phyloP scores from a whole-genome alignment of 2,329 filamentous ascomycete species.

The Penicillium aurantiogriseum region DNA sequence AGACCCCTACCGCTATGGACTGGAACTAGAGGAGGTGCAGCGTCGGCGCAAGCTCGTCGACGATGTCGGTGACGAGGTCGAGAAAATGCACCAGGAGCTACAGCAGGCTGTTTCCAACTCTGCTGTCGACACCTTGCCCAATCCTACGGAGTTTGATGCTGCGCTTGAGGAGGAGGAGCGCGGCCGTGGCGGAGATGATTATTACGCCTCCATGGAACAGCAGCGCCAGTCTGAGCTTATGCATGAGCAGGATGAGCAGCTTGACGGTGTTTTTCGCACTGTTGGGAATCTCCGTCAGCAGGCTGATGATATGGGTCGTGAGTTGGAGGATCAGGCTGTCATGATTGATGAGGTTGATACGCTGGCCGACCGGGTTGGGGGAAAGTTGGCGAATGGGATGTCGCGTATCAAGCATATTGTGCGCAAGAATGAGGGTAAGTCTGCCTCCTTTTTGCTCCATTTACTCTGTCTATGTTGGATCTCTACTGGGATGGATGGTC shows the following conservation, averaged over 20 bases:
- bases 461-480: conserved; percentile 1
- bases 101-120: conserved; percentile 54
- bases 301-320: conserved; percentile 92
- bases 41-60: conserved; percentile 78
- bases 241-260: conserved; percentile 87
- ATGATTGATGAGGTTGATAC: conserved; percentile 83
- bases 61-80: conserved; percentile 84
- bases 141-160: conserved; percentile 57
- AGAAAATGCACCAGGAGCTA: conserved; percentile 84
- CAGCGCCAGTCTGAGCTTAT: conserved; percentile 89
- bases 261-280: conserved; percentile 89
- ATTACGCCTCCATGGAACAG: conserved; percentile 82
- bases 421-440: conserved; percentile 80
- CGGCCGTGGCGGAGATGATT: conserved; percentile 52
- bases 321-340: conserved; percentile 90
- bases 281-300: conserved; percentile 88
- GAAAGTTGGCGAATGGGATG: conserved; percentile 80
- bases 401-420: conserved; percentile 83
- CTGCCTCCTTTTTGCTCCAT: conserved; percentile 4
- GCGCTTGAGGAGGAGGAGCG: conserved; percentile 42
- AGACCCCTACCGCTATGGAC: conserved; percentile 81
- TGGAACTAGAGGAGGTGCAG: conserved; percentile 77
- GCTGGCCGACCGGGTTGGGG: conserved; percentile 81
- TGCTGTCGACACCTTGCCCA: conserved; percentile 53
- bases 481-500: conserved; percentile 4